Evolutionary conservation across 1,284 basidiomycete genomes (phyloP).

Genomic region (Anthracocystis walkeri): DNA sequence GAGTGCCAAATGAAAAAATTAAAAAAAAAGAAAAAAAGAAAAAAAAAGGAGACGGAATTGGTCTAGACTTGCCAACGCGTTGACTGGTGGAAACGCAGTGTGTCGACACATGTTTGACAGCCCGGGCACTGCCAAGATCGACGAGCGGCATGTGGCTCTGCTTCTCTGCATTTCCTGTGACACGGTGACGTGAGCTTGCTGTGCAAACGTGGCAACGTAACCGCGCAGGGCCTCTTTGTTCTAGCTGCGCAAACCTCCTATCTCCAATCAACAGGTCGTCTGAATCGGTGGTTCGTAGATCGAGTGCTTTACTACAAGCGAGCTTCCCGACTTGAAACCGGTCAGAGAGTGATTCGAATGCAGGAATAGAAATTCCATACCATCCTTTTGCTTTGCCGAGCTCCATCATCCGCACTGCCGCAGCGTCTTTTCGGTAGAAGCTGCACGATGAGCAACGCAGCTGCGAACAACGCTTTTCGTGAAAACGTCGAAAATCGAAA

Average conservation of each 20-base stretch:
- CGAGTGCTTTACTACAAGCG: too few relatives aligned
- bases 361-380: too few relatives aligned
- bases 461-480: not conserved
- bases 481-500: not conserved
- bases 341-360: too few relatives aligned
- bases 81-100: not conserved
- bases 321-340: too few relatives aligned
- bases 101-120: conserved; percentile 6
- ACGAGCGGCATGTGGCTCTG: conserved; percentile 17
- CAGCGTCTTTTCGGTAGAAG: not conserved
- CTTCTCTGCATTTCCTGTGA: not conserved
- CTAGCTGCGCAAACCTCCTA: too few relatives aligned
- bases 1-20: too few relatives aligned
- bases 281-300: too few relatives aligned
- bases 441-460: not conserved
- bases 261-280: too few relatives aligned
- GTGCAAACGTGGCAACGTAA: not conserved
- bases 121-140: conserved; percentile 31
- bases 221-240: not conserved
- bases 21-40: not conserved
- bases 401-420: not conserved
- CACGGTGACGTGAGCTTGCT: conserved; percentile 17
- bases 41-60: not conserved
- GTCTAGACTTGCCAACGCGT: conserved; percentile 10
- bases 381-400: conserved; percentile 3